Conservation (phyloP, 495 filamentous ascomycete species). For the Coniosporium apollinis region DNA sequence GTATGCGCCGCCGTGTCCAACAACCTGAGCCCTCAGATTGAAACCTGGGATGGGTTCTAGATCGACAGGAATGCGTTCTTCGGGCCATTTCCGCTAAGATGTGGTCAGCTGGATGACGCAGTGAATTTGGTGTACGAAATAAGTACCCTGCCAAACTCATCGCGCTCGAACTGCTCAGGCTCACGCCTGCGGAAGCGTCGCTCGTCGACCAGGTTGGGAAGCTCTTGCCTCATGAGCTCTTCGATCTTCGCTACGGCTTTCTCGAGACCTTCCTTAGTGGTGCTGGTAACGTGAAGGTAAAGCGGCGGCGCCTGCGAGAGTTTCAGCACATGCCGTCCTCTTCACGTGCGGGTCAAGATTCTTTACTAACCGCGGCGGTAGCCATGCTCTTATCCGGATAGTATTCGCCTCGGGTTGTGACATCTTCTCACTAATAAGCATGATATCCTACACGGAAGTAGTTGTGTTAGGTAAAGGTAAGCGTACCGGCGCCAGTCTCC, state of each 20-base stretch:
- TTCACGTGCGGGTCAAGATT: too few species aligned
- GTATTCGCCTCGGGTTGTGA: slow-evolving; percentile 91
- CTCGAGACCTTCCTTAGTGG: slow-evolving; percentile 78
- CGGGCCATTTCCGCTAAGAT: slow-evolving; percentile 90
- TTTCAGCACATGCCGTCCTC: too few species aligned
- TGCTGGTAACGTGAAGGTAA: slow-evolving; percentile 90
- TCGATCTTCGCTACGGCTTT: slow-evolving; percentile 71
- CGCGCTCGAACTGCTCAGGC: slow-evolving; percentile 78
- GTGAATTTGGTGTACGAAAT: background rate
- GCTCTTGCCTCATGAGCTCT: slow-evolving; percentile 88
- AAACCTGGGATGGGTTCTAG: slow-evolving; percentile 90
- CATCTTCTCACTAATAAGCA: slow-evolving; percentile 75
- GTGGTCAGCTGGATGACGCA: slow-evolving; percentile 17
- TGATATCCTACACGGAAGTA: slow-evolving; percentile 35
- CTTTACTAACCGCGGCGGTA: slow-evolving; percentile 73
- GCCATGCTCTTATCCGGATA: slow-evolving; percentile 97
- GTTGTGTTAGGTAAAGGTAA: slow-evolving; percentile 32
- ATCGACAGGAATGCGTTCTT: slow-evolving; percentile 78
- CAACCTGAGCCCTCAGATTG: slow-evolving; percentile 87
- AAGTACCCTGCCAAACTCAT: slow-evolving; percentile 77
- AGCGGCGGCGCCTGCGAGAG: slow-evolving; percentile 72
- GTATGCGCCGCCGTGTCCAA: slow-evolving; percentile 81
- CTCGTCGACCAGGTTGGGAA: slow-evolving; percentile 90
- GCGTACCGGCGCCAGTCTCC: slow-evolving; percentile 99
- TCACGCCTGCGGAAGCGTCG: slow-evolving; percentile 81